A percentile compares a stretch with the other conserved stretches of the same genome.
Evolutionary conservation across 2,329 filamentous ascomycete genomes (phyloP).

Genomic region (Fusarium citri): DNA sequence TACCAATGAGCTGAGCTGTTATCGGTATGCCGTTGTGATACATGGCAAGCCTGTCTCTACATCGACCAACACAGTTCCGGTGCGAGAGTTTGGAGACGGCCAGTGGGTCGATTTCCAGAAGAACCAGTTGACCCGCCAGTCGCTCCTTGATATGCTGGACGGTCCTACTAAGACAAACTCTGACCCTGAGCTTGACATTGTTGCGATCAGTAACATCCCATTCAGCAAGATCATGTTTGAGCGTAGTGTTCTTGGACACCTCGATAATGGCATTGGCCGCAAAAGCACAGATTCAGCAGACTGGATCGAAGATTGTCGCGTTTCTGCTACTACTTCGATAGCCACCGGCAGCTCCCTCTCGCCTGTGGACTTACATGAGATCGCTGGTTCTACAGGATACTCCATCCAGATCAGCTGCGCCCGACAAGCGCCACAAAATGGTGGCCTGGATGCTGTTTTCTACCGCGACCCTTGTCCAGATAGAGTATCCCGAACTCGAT

Average conservation of each 20-base stretch:
- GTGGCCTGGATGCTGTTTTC: slow-evolving; percentile 47
- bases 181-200: background rate
- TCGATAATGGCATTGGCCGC: background rate
- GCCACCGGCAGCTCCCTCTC: background rate
- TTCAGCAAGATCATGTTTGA: slow-evolving; percentile 49
- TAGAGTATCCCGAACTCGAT: background rate
- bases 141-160: background rate
- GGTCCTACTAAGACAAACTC: background rate
- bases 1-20: slow-evolving; percentile 47
- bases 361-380: slow-evolving; percentile 31
- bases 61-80: background rate
- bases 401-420: slow-evolving; percentile 61
- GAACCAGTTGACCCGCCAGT: background rate
- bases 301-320: background rate
- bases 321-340: slow-evolving; percentile 20
- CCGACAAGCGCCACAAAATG: slow-evolving; percentile 48
- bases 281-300: background rate
- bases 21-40: slow-evolving; percentile 47
- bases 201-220: slow-evolving; percentile 44
- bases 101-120: slow-evolving; percentile 43
- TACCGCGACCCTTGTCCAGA: slow-evolving; percentile 48
- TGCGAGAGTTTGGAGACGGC: slow-evolving; percentile 10
- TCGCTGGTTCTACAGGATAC: slow-evolving; percentile 54
- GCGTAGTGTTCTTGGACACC: slow-evolving; percentile 28
- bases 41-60: slow-evolving; percentile 15